Evolutionary conservation across 352 stramenopile species (phyloP).

Genomic region (Phytophthora idaei): DNA sequence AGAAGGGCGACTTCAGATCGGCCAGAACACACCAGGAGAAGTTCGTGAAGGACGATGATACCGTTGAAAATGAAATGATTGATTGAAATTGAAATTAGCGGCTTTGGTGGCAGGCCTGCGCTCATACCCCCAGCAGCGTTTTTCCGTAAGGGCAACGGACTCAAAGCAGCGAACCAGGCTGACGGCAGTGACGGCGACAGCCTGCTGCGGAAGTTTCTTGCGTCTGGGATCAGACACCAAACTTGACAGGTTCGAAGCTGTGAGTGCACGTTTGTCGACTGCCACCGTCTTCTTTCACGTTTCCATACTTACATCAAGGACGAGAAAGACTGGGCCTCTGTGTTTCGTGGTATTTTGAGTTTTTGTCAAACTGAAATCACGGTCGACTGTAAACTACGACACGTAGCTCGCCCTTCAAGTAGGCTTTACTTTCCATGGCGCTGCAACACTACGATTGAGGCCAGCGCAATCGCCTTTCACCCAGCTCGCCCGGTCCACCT

Average conservation of each 20-base stretch:
- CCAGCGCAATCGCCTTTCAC: conserved; percentile 2
- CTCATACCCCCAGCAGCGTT: no score
- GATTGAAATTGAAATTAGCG: no score
- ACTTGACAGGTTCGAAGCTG: background rate
- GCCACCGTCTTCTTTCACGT: background rate
- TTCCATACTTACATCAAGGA: background rate
- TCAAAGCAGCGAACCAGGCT: no score
- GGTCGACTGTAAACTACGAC: background rate
- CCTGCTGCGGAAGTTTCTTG: background rate
- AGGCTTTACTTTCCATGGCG: background rate
- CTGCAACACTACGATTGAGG: conserved; percentile 14
- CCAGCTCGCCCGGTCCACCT: background rate
- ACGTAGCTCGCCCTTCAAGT: no score
- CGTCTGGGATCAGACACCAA: background rate
- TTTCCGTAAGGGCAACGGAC: no score
- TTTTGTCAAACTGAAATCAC: background rate
- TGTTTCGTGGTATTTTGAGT: background rate
- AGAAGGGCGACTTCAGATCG: conserved; percentile 16
- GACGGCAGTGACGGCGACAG: background rate
- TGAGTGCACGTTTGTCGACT: background rate
- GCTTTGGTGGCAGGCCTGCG: no score
- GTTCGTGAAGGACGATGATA: conserved; percentile 1
- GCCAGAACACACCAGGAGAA: conserved; percentile 26
- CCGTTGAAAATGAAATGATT: no score
- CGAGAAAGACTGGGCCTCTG: background rate